Evolutionary conservation across 352 stramenopile species (phyloP).

Genomic region (Pelagophyceae sp.): DNA sequence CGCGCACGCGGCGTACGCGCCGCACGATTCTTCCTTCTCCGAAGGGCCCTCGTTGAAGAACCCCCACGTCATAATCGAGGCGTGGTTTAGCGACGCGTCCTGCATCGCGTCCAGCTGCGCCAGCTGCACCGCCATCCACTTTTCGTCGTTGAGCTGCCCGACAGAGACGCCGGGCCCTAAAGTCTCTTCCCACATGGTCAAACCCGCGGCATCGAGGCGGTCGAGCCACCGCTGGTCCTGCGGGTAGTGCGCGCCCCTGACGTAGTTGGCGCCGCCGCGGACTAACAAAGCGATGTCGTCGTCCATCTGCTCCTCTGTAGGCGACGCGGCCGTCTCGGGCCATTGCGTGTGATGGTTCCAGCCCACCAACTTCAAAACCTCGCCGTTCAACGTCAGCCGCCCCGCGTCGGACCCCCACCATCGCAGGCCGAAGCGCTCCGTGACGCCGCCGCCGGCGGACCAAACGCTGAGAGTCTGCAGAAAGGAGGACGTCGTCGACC

Average conservation of each 20-base stretch:
- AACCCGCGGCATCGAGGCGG: conserved; percentile 33
- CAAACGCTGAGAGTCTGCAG: conserved; percentile 28
- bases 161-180: conserved; percentile 18
- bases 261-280: conserved; percentile 30
- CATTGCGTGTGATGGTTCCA: conserved; percentile 40
- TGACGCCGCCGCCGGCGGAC: conserved; percentile 27
- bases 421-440: conserved; percentile 34
- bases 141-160: conserved; percentile 22
- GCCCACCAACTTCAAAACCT: conserved; percentile 34
- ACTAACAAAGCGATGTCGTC: conserved; percentile 27
- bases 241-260: conserved; percentile 38
- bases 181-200: conserved; percentile 32
- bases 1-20: conserved; percentile 28
- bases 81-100: conserved; percentile 35
- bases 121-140: conserved; percentile 31
- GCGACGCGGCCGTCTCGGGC: conserved; percentile 30
- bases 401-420: neutral
- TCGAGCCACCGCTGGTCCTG: conserved; percentile 38
- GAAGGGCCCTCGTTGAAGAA: conserved; percentile 39
- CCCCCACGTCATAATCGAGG: conserved; percentile 34
- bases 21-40: conserved; percentile 21
- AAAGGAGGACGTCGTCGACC: conserved; percentile 2
- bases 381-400: conserved; percentile 32
- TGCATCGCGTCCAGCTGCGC: conserved; percentile 38
- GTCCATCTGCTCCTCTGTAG: conserved; percentile 31